Percentiles rank a stretch among this genome's conserved stretches.
These are phyloP conservation scores for Lepraria neglecta DNA, from an alignment of 495 filamentous ascomycete species.

Conservation along the genomic window DNA sequence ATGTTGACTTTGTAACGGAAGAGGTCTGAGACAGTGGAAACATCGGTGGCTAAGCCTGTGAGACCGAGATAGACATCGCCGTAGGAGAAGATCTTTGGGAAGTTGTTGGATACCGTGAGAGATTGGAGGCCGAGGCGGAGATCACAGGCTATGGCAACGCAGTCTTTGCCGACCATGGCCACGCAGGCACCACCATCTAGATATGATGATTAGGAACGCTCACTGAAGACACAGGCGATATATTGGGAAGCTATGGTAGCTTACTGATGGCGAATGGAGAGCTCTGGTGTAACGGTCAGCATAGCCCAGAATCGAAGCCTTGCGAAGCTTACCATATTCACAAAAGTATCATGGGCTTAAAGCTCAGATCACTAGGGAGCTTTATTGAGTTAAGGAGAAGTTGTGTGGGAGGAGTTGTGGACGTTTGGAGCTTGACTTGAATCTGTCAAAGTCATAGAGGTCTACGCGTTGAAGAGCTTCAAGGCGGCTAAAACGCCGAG, in stretches of 20 bases:
- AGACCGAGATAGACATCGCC: constrained; percentile 94
- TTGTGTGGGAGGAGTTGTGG: background rate
- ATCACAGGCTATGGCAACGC: constrained; percentile 98
- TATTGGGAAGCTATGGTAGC: constrained; percentile 22
- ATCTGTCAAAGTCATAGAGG: constrained; percentile 3
- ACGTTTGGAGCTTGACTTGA: background rate
- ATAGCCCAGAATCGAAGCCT: background rate
- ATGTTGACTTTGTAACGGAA: constrained; percentile 99
- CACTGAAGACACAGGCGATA: background rate
- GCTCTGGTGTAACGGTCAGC: constrained; percentile 40
- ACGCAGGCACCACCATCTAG: constrained; percentile 92
- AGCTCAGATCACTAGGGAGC: background rate
- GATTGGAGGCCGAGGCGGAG: constrained; percentile 95
- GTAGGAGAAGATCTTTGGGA: constrained; percentile 99
- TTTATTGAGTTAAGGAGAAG: background rate
- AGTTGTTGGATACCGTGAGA: constrained; percentile 97
- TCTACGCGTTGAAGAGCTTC: constrained; percentile 12
- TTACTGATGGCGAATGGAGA: constrained; percentile 88
- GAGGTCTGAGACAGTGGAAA: constrained; percentile 88
- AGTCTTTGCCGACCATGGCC: constrained; percentile 99
- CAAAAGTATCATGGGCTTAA: background rate
- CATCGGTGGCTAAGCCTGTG: constrained; percentile 93
- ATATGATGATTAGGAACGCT: constrained; percentile 28
- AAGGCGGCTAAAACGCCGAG: background rate
- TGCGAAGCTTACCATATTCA: constrained; percentile 18